Conservation (phyloP, 2,329 filamentous ascomycete species). For the Alternaria panax region DNA sequence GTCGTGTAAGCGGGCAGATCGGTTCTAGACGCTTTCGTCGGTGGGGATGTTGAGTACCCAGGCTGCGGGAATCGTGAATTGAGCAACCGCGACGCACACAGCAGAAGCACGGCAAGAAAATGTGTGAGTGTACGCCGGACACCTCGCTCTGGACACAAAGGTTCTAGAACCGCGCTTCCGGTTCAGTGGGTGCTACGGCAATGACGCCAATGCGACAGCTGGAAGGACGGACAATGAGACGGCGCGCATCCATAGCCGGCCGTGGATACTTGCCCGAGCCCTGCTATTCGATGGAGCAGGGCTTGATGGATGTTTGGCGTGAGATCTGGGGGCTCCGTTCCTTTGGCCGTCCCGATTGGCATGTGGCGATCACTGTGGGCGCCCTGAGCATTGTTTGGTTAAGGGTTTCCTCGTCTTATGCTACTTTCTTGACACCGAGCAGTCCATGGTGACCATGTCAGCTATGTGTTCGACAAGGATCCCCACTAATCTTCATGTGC, state of each 20-base stretch:
- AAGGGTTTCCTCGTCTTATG: background rate
- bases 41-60: background rate
- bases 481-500: background rate
- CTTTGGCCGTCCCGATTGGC: slow-evolving; percentile 1
- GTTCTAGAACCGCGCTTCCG: slow-evolving; percentile 29
- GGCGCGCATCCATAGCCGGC: slow-evolving; percentile 11
- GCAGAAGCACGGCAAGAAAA: slow-evolving; percentile 6
- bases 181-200: slow-evolving; percentile 6
- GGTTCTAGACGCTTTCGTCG: slow-evolving; percentile 25
- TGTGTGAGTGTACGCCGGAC: slow-evolving; percentile 4
- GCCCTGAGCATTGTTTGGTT: background rate
- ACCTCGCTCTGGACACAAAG: slow-evolving; percentile 1
- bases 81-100: background rate
- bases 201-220: slow-evolving; percentile 24
- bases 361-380: slow-evolving; percentile 5
- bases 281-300: slow-evolving; percentile 22
- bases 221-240: slow-evolving; percentile 8
- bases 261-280: slow-evolving; percentile 21
- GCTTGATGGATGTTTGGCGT: slow-evolving; percentile 1
- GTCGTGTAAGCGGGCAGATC: slow-evolving; percentile 26
- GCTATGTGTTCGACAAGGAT: background rate
- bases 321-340: background rate
- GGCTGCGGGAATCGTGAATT: background rate
- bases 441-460: background rate
- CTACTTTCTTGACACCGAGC: background rate